Evolutionary conservation across 495 filamentous ascomycete species (phyloP), one percentile per base, ranked within the genome.

Genomic region (Cercophora scortea): DNA sequence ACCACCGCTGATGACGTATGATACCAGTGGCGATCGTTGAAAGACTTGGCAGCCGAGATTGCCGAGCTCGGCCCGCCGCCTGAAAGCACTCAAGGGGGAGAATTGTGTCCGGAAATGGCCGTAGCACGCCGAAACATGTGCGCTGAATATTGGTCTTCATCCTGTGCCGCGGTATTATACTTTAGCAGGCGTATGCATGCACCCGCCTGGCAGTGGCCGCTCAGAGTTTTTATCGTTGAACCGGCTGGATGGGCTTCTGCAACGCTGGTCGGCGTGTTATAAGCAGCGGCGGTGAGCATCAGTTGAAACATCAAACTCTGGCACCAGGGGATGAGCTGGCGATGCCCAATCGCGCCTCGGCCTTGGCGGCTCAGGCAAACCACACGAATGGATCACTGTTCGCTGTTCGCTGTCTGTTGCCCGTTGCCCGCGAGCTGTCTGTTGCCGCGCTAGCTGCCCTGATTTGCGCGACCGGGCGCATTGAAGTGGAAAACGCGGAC

Each of bases 31-130:
- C 36, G 36, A 10, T 38, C 36, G 36, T 38, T 38, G 36, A 25
- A 25, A 25, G 36, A 42, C 8, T 19, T 36, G 43, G 16, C 33
- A 49, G 49, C 54, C 54, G 54, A 56, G 54, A 56, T 56, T 56
- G 54, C 54, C 54, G 54, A 56, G 44, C 36, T 47, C 45, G 49
- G 33, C 8, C 16, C 48, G 46, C 32, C 12, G 16, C 38, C 6
- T 43, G 25, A 25, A 16, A 6, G 17, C 3, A 32, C 15, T 38
- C 25, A 12, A 13, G 34, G 13, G 32, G 12, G 42, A 9, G 0
- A 15, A 25, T 8, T 15, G 32, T 10, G 4, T 16, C 35, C 6
- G 41, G 50, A 25, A 19, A 44, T 51, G 8, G 10, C n/a, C 18
- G 42, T 10, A 4, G 42, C 10, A 11, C 11, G 38, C 38, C 38